phyloP scores from a whole-genome alignment of 768 basidiomycete species.

The Rhodotorula taiwanensis region DNA sequence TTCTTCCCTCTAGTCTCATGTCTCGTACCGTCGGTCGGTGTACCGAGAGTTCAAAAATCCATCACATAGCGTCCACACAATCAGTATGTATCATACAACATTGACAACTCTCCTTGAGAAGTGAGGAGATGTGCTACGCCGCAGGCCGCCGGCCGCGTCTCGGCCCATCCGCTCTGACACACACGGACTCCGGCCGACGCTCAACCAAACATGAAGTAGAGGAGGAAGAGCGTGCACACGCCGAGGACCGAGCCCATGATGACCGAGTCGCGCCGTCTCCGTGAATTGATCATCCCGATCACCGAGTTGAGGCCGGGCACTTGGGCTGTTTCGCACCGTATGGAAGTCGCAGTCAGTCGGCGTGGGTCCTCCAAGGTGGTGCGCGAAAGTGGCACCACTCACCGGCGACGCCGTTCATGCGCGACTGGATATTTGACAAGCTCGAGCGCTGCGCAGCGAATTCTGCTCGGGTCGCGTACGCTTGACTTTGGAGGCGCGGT shows the following conservation, averaged over 20 bases:
- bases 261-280: constrained; percentile 79
- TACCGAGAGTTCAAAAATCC: too few relatives aligned
- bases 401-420: constrained; percentile 81
- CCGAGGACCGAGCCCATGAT: constrained; percentile 84
- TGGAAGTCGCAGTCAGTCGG: too few relatives aligned
- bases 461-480: constrained; percentile 90
- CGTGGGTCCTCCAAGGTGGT: too few relatives aligned
- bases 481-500: constrained; percentile 59
- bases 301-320: constrained; percentile 93
- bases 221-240: constrained; percentile 61
- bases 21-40: too few relatives aligned
- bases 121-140: too few relatives aligned
- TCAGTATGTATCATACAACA: too few relatives aligned
- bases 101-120: too few relatives aligned
- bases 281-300: constrained; percentile 82
- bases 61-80: too few relatives aligned
- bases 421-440: constrained; percentile 68
- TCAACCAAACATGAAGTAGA: constrained; percentile 36
- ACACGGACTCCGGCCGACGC: not conserved
- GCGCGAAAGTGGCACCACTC: too few relatives aligned
- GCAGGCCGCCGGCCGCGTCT: too few relatives aligned
- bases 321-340: too few relatives aligned
- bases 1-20: too few relatives aligned
- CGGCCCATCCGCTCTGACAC: not conserved
- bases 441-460: constrained; percentile 74